phyloP scores from a whole-genome alignment of 2,329 filamentous ascomycete species.

The Monilinia fructicola region DNA sequence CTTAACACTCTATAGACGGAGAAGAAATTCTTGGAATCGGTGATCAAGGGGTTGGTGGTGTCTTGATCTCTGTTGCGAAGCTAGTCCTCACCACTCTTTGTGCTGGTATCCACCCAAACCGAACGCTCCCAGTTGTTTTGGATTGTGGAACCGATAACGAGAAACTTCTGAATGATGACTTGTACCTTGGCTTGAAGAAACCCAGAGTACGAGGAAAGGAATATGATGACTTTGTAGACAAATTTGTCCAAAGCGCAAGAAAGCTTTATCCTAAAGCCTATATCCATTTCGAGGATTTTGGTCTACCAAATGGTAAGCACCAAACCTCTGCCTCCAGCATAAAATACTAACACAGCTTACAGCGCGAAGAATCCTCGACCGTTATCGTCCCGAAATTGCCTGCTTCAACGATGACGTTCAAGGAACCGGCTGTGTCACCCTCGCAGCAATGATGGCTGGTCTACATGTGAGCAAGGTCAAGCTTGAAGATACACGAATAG shows the following conservation, averaged over 20 bases:
- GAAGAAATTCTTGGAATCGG: conserved; percentile 83
- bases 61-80: conserved; percentile 83
- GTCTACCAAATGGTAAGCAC: conserved; percentile 62
- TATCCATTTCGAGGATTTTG: conserved; percentile 90
- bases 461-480: conserved; percentile 67
- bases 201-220: conserved; percentile 65
- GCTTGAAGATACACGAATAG: conserved; percentile 66
- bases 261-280: conserved; percentile 76
- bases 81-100: conserved; percentile 79
- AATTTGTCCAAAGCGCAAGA: conserved; percentile 66
- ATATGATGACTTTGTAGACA: conserved; percentile 76
- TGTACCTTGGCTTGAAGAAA: conserved; percentile 75
- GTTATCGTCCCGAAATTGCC: conserved; percentile 69
- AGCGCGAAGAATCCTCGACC: conserved; percentile 70
- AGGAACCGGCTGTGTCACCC: conserved; percentile 82
- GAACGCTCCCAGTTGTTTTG: conserved; percentile 76
- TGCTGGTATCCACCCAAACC: conserved; percentile 78
- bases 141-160: conserved; percentile 87
- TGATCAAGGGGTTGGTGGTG: conserved; percentile 82
- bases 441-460: conserved; percentile 77
- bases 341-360: not conserved
- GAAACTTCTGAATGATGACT: conserved; percentile 67
- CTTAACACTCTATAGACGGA: conserved; percentile 46
- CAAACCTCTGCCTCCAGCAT: not conserved
- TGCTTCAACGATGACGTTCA: conserved; percentile 94